Conservation (phyloP, 805 yeast species). For the Barnettozyma californica region DNA sequence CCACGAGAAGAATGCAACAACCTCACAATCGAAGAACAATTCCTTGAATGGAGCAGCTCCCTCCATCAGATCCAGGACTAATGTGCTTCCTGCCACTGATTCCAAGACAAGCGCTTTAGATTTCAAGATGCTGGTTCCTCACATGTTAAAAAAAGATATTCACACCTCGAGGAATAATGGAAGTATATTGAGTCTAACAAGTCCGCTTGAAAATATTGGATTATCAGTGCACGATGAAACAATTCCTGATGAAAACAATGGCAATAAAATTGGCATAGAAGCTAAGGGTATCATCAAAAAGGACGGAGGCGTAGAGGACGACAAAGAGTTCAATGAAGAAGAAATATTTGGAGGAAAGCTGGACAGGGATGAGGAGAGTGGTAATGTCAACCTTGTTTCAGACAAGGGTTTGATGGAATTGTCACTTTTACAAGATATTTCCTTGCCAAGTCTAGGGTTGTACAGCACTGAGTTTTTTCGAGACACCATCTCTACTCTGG, state of each 20-base stretch:
- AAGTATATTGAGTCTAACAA: neutral
- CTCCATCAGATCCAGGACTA: neutral
- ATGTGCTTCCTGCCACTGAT: neutral
- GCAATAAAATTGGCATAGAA: neutral
- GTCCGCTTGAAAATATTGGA: constrained; percentile 4
- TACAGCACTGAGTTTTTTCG: neutral
- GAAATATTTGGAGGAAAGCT: neutral
- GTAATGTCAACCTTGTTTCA: neutral
- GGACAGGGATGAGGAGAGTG: neutral
- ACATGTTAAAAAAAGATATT: constrained; percentile 1
- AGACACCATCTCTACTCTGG: neutral
- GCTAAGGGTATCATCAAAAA: neutral
- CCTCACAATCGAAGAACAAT: neutral
- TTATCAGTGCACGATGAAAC: constrained; percentile 5
- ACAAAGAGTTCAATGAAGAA: neutral
- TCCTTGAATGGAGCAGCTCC: neutral
- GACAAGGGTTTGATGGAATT: neutral
- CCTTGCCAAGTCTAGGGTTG: neutral
- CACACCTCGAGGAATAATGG: constrained; percentile 1
- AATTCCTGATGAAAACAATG: neutral
- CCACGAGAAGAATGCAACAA: neutral
- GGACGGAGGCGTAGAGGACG: neutral
- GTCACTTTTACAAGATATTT: neutral
- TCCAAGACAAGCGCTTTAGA: neutral
- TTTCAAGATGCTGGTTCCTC: constrained; percentile 1